Evolutionary conservation across 768 basidiomycete genomes (phyloP).

Genomic region (Hygrophorus pudorinus): DNA sequence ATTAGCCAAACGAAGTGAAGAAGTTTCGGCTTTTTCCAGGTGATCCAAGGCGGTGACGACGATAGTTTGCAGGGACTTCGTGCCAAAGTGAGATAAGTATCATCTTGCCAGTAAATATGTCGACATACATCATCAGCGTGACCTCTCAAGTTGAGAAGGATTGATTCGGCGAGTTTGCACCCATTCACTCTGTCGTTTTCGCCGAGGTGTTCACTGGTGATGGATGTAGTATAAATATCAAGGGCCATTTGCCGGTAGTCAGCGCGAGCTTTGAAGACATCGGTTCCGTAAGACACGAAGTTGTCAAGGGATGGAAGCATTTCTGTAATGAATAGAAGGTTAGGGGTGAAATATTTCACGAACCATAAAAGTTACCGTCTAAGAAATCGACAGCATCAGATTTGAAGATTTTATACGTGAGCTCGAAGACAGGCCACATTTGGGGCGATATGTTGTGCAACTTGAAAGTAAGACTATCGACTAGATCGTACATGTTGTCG

Average conservation of each 20-base stretch:
- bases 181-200: constrained; percentile 80
- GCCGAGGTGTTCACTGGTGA: constrained; percentile 62
- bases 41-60: constrained; percentile 50
- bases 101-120: not conserved
- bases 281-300: constrained; percentile 76
- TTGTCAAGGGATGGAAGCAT: constrained; percentile 87
- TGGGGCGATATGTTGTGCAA: constrained; percentile 61
- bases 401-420: constrained; percentile 78
- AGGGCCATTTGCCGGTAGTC: constrained; percentile 76
- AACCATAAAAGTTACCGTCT: constrained; percentile 44
- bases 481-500: constrained; percentile 80
- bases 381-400: constrained; percentile 78
- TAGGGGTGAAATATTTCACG: not conserved
- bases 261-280: constrained; percentile 57
- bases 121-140: constrained; percentile 63
- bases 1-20: constrained; percentile 61
- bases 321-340: constrained; percentile 32
- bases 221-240: constrained; percentile 73
- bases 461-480: constrained; percentile 80
- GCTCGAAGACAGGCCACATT: constrained; percentile 85
- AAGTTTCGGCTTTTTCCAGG: constrained; percentile 53
- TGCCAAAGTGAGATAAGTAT: constrained; percentile 1
- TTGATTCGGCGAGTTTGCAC: constrained; percentile 75
- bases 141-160: constrained; percentile 72
- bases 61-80: constrained; percentile 55